Evolutionary conservation across 2,329 filamentous ascomycete species (phyloP), one percentile per base, ranked within the genome.

Genomic region (Basipetospora chlamydospora): DNA sequence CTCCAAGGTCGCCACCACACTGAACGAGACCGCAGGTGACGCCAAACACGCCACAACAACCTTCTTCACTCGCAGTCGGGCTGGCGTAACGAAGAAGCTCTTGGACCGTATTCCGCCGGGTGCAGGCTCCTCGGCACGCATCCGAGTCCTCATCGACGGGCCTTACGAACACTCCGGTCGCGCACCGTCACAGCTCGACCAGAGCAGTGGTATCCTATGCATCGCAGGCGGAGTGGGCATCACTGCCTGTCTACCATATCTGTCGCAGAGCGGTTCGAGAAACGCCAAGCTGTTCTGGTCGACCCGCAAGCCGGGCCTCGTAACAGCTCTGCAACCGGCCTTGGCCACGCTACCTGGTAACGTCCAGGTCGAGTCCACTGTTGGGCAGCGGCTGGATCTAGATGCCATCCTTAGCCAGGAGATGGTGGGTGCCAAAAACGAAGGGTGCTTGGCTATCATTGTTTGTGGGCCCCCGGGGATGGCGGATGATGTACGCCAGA

Each of bases 201-300:
- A 46, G 7, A 54, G 50, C 41, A 43, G 42, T 0, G 45, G 41
- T 3, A 26, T 54, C 2, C n/a, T 57, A 1, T 49, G 46, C 28
- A 47, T 57, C 8, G 51, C 51, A 1, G 54, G 55, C 10, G 54
- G 53, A 5, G 51, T 56, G 1, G 52, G 52, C 13, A 46, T 57
- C 9, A 53, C 49, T 3, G 49, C 49, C 6, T 42, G 53, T 11
- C 39, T 57, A 11, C 49, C 54, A 2, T 39, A 47, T 12, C 43
- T 53, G 4, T 42, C 43, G 3, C 29, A 29, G 5, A 41, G 39
- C 10, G 41, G 28, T 15, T 30, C 25, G 8, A 42, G 42, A 0
- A 37, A 33, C 1, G 43, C 45, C 4, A 43, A 45, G 2, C 34
- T 55, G 1, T 50, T 43, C 37, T 56, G 49, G 52, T 46, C 44